These are phyloP conservation scores for Crithidia expoeki DNA, from an alignment of 208 protist species.

Conservation along the genomic window DNA sequence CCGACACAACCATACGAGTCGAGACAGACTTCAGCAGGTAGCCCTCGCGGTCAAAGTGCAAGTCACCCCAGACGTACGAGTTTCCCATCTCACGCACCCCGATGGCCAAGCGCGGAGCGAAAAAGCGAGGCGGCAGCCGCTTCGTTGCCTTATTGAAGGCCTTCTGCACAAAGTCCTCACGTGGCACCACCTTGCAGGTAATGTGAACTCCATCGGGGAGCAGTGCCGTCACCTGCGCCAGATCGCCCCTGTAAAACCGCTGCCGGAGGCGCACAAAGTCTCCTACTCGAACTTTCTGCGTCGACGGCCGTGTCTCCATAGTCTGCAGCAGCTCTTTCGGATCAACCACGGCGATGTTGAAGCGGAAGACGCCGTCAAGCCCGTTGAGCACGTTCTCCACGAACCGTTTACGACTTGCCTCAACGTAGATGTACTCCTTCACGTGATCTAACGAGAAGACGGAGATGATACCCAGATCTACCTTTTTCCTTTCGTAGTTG, in stretches of 20 bases:
- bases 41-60: conserved; percentile 86
- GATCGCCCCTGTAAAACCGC: conserved; percentile 81
- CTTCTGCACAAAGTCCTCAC: conserved; percentile 88
- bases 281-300: conserved; percentile 73
- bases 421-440: conserved; percentile 93
- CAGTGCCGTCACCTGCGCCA: conserved; percentile 80
- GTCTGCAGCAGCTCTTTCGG: conserved; percentile 89
- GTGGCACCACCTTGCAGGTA: conserved; percentile 81
- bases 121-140: conserved; percentile 74
- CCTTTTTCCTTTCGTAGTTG: conserved; percentile 78
- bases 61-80: conserved; percentile 80
- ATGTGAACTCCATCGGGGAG: conserved; percentile 62
- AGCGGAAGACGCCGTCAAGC: conserved; percentile 84
- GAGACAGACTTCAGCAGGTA: conserved; percentile 86
- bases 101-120: conserved; percentile 69
- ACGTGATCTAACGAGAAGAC: conserved; percentile 91
- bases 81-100: conserved; percentile 61
- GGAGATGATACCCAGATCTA: conserved; percentile 92
- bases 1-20: conserved; percentile 65
- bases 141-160: conserved; percentile 75
- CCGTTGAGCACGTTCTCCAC: conserved; percentile 90
- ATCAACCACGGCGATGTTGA: conserved; percentile 86
- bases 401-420: conserved; percentile 89
- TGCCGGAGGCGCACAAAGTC: conserved; percentile 85
- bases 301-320: conserved; percentile 78